Evolutionary conservation across 2,329 filamentous ascomycete genomes (phyloP).

Genomic region (Beauveria pseudobassiana): DNA sequence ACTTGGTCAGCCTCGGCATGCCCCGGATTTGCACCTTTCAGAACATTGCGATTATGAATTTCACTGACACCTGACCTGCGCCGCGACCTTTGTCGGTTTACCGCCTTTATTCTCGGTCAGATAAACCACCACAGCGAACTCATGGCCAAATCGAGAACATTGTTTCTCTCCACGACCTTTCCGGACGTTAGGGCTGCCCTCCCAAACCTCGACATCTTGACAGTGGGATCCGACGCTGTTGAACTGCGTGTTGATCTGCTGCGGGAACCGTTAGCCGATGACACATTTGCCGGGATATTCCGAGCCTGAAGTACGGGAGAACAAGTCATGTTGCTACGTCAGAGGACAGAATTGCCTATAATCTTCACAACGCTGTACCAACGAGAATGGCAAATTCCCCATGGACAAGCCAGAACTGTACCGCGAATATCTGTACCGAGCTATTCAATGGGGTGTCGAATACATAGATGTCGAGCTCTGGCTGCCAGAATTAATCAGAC

Average conservation of each 20-base stretch:
- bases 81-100: constrained; percentile 69
- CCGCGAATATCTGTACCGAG: constrained; percentile 72
- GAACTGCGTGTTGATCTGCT: constrained; percentile 79
- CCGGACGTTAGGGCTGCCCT: constrained; percentile 76
- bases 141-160: constrained; percentile 70
- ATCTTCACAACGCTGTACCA: constrained; percentile 83
- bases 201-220: constrained; percentile 79
- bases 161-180: constrained; percentile 83
- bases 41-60: constrained; percentile 77
- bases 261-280: constrained; percentile 60
- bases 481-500: constrained; percentile 70
- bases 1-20: constrained; percentile 65
- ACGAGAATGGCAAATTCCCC: constrained; percentile 76
- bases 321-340: constrained; percentile 76
- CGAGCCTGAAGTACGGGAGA: constrained; percentile 75
- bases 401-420: constrained; percentile 72
- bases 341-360: constrained; percentile 81
- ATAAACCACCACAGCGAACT: constrained; percentile 70
- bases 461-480: constrained; percentile 87
- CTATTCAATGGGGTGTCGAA: constrained; percentile 83
- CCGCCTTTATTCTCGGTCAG: constrained; percentile 73
- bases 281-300: constrained; percentile 55
- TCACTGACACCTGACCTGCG: constrained; percentile 61
- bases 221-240: constrained; percentile 78
- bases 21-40: constrained; percentile 60